Conservation (phyloP, 352 stramenopile species). For the Globisporangium recalcitrans region DNA sequence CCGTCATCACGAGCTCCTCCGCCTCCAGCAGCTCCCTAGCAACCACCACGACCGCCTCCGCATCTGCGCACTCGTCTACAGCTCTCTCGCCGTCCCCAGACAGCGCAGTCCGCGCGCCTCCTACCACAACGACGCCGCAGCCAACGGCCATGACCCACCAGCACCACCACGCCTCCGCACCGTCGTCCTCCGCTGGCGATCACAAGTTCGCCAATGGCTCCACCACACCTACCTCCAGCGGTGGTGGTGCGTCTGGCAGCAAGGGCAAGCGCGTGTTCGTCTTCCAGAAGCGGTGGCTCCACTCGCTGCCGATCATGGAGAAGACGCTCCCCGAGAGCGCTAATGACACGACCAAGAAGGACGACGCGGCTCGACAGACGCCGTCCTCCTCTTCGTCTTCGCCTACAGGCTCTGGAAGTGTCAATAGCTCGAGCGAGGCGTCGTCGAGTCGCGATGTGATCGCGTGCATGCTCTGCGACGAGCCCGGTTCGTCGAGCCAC, state of each 20-base stretch:
- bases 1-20: background rate
- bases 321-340: slow-evolving; percentile 42
- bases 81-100: background rate
- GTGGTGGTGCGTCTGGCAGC: background rate
- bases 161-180: background rate
- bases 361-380: background rate
- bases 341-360: slow-evolving; percentile 26
- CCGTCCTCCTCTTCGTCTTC: background rate
- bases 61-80: background rate
- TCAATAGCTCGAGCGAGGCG: slow-evolving; percentile 16
- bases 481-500: slow-evolving; percentile 44
- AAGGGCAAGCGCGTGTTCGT: slow-evolving; percentile 71
- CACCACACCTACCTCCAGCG: background rate
- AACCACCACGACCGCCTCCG: background rate
- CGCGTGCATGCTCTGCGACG: slow-evolving; percentile 77
- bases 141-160: background rate
- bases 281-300: slow-evolving; percentile 76
- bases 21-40: background rate
- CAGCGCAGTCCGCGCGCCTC: background rate
- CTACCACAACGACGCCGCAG: background rate
- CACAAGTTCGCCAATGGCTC: slow-evolving; percentile 6
- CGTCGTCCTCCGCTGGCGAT: background rate
- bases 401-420: background rate
- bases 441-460: slow-evolving; percentile 39
- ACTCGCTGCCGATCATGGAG: slow-evolving; percentile 76